Base-by-base conservation (phyloP, 768 basidiomycete genomes). In the Tricholoma bakamatsutake region DNA sequence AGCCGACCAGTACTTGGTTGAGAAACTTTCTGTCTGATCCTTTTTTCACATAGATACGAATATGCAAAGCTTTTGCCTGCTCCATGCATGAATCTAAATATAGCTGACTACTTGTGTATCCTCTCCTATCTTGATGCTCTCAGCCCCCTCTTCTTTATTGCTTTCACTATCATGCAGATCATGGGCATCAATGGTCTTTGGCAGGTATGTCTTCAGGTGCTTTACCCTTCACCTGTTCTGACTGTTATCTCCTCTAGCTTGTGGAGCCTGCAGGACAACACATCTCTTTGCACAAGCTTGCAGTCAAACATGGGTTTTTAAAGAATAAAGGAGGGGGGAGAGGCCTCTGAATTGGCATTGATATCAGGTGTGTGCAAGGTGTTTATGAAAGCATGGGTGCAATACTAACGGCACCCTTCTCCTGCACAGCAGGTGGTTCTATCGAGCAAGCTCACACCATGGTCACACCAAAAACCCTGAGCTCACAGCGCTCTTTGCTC, bases 381-480 rank as follows among this genome's bases (percentile, higher is more conserved):
- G 9, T 17, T 3, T 33, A 28, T 5, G n/a, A 17, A 2, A 13
- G 27, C 12, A 33, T 28, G 24, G 9, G 4, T 17, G n/a, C 21
- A 18, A 15, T 39, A 30, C 18, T 39, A 10, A 50, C 24, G 15
- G 12, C 21, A 17, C 28, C 37, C n/a, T 12, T 12, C 21, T 28
- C n/a, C n/a, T n/a, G n/a, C n/a, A 12, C 18, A 56, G 57, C 27
- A 45, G 50, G 13, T 61, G 57, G 54, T 50, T 58, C n/a, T 53
- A 56, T 54, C 45, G 51, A 24, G 59, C 53, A 17, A 43, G 46
- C 30, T 21, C 11, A n/a, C n/a, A n/a, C n/a, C n/a, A n/a, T n/a
- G n/a, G n/a, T n/a, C n/a, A n/a, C n/a, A 54, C 52, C 12, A 60
- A 54, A 28, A 60, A 60, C 56, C 59, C 59, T 15, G 59, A 60